Evolutionary conservation across 164 flowering plant species (phyloP), one percentile per base, ranked within the genome.

Genomic region (Vitis labrusca): DNA sequence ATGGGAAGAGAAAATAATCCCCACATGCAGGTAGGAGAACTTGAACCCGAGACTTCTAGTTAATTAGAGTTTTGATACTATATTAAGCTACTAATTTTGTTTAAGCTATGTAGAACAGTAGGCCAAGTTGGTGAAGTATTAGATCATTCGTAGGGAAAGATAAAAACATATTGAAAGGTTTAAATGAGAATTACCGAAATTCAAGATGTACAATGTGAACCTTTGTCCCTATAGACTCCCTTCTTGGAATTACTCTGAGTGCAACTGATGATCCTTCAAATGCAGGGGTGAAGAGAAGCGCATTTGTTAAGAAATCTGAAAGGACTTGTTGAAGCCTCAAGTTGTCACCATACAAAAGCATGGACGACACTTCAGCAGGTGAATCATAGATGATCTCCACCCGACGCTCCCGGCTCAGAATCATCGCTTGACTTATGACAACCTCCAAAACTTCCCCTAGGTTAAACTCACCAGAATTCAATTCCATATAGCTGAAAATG

Each of bases 291-390:
- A 89, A 91, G 53, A 70, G 70, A 69, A 93, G 55, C 54, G 89
- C 83, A 67, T 84, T 89, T 10, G 79, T 65, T 77, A 93, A 64
- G 78, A 89, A 89, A 68, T 91, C 87, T 12, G 97, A 79, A 44
- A 93, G 87, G 50, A 84, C 86, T 80, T 91, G 97, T 71, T 93
- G 98, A 64, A 93, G 91, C 88, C 98, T 91, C 77, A 86, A 56
- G 63, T 78, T 82, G 74, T 93, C 98, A 2, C 98, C 98, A 71
- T 83, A 83, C 56, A 93, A 70, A 53, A 58, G 67, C 85, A 91
- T 73, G 19, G 87, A 79, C 16, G 85, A 79, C 44, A 86, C 74
- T 73, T 86, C 92, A n/a, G 72, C 63, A 10, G 93, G 89, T 44
- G 73, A 54, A 68, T 93, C 89, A 69, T 32, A 76, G 49, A 80